Evolutionary conservation across 1,139 yeast genomes (phyloP).

Genomic region (Kurtzmaniella quercitrusa): DNA sequence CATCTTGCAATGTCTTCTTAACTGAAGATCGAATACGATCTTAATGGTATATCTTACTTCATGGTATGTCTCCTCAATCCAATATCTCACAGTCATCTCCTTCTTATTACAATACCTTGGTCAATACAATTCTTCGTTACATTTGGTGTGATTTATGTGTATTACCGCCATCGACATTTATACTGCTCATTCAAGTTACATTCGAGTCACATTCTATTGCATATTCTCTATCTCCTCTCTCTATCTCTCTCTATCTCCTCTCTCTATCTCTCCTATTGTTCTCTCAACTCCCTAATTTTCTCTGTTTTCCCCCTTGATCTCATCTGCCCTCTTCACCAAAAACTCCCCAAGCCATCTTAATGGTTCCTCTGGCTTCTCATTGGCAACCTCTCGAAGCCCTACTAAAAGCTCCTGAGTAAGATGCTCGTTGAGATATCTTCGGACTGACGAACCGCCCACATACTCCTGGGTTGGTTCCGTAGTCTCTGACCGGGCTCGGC

Average conservation of each 20-base stretch:
- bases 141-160: too few species aligned
- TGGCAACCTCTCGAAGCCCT: conserved; percentile 62
- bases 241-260: neutral
- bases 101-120: too few species aligned
- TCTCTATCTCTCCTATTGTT: neutral
- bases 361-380: conserved; percentile 64
- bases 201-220: too few species aligned
- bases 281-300: neutral
- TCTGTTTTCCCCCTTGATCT: conserved; percentile 8
- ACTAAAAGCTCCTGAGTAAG: conserved; percentile 64
- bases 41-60: too few species aligned
- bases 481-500: conserved; percentile 2
- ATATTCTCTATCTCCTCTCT: neutral
- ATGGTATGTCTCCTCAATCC: too few species aligned
- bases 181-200: too few species aligned
- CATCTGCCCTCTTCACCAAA: conserved; percentile 49
- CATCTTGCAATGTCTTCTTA: too few species aligned
- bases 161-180: too few species aligned
- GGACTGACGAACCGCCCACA: conserved; percentile 77
- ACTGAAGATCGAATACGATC: too few species aligned
- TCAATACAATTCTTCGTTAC: too few species aligned
- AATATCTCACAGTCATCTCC: too few species aligned
- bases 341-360: conserved; percentile 66
- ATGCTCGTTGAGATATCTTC: conserved; percentile 71
- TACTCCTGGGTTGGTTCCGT: conserved; percentile 42